Evolutionary conservation across 1,284 basidiomycete genomes (phyloP), one percentile per base, ranked within the genome.

Genomic region (Cryptococcus sp.): DNA sequence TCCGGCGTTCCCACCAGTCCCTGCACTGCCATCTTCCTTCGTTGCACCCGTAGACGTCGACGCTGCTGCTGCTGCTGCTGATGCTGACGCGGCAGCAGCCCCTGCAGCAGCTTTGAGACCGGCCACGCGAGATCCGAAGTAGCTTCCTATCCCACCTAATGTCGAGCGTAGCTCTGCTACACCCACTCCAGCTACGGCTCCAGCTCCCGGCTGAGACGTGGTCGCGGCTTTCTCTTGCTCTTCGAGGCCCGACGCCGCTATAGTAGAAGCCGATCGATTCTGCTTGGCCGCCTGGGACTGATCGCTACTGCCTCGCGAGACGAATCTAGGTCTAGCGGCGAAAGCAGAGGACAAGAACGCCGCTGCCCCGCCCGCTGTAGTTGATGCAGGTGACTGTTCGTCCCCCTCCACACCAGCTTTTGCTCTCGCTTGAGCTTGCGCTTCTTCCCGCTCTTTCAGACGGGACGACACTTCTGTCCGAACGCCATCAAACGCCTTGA

Each of bases 401-500:
- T 40, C 45, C 56, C 17, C 45, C 40, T 29, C 41, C 41, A 22
- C n/a, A 44, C n/a, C n/a, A n/a, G n/a, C 39, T 38, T 25, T 46
- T 37, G 10, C 50, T 51, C 40, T 55, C 29, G 29, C 29, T 34
- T 34, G 50, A 2, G 44, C 54, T 10, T 44, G 41, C n/a, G 54
- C 50, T 37, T 62, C 60, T 58, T 71, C 68, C 38, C 70, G 58
- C 54, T 72, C 69, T 53, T 68, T 64, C 4, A 80, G 51, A 5
- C 77, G 59, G 2, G 54, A 58, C 5, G 68, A 65, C 5, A 79
- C 67, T 51, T 78, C 75, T 23, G 61, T 65, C n/a, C 86, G 82
- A 17, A 93, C 88, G 34, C 90, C 90, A 69, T 91, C 90, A 20
- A 93, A 86, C 0, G 91, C 91, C 63, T 87, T 90, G 79, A 93